These are phyloP conservation scores for Penicillium canescens DNA, from an alignment of 495 filamentous ascomycete species.

Conservation along the genomic window DNA sequence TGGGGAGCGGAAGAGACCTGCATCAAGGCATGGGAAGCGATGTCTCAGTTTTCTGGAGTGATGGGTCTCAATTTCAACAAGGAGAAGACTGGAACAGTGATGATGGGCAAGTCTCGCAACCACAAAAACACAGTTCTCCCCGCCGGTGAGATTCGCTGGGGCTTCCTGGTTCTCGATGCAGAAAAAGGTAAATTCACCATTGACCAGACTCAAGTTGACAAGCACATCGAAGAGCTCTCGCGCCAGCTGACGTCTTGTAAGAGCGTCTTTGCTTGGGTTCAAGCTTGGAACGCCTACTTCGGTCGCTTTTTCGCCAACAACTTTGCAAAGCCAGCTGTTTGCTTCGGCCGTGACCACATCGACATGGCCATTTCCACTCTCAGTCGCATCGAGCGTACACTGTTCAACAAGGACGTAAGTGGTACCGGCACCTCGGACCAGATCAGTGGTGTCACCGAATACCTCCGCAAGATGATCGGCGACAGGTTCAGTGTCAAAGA, in stretches of 20 bases:
- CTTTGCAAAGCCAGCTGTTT: constrained; percentile 64
- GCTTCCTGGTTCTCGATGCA: constrained; percentile 60
- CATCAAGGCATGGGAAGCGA: constrained; percentile 57
- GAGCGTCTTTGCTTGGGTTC: constrained; percentile 62
- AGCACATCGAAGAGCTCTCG: constrained; percentile 60
- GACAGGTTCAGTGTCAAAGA: constrained; percentile 54
- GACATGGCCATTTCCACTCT: constrained; percentile 63
- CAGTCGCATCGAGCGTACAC: constrained; percentile 55
- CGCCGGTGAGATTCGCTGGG: constrained; percentile 63
- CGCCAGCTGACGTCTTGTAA: constrained; percentile 57
- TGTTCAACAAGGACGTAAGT: constrained; percentile 40
- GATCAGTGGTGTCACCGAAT: constrained; percentile 53
- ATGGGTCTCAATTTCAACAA: constrained; percentile 60
- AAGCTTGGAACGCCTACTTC: constrained; percentile 68
- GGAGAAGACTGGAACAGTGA: constrained; percentile 60
- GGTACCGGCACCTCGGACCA: constrained; percentile 6
- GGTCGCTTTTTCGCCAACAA: constrained; percentile 64
- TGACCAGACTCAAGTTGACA: constrained; percentile 61
- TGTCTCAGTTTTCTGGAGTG: constrained; percentile 52
- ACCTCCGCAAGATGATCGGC: constrained; percentile 55
- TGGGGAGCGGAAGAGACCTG: constrained; percentile 58
- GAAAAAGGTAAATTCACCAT: constrained; percentile 58
- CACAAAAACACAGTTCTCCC: constrained; percentile 32
- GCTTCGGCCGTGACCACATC: constrained; percentile 63
- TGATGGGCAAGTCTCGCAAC: constrained; percentile 14